Evolutionary conservation across 2,329 filamentous ascomycete genomes (phyloP).

Genomic region (Trichoderma sp.): DNA sequence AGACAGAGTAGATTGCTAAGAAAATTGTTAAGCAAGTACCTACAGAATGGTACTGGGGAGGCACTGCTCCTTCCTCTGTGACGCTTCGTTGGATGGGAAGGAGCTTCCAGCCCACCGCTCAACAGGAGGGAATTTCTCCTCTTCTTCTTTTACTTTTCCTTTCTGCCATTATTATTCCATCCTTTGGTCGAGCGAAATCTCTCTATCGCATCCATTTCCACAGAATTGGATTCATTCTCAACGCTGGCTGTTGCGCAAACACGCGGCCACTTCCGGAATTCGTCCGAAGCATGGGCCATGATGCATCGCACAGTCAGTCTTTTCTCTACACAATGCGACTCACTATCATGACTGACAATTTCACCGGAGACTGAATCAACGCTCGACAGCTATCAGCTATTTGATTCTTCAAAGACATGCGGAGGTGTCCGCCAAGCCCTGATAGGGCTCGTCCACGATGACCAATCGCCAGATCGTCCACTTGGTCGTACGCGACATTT

Average conservation of each 20-base stretch:
- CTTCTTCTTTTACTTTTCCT: not conserved
- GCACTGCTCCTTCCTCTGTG: not conserved
- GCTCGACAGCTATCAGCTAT: not conserved
- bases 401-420: not conserved
- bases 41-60: not conserved
- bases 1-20: not conserved
- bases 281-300: not conserved
- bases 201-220: not conserved
- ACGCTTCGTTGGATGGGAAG: not conserved
- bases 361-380: not conserved
- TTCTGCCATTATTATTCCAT: too few species aligned
- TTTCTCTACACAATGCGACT: not conserved
- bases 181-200: not conserved
- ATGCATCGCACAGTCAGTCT: not conserved
- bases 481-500: not conserved
- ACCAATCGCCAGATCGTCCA: not conserved
- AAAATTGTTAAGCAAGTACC: not conserved
- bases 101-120: not conserved
- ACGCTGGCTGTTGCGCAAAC: not conserved
- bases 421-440: not conserved
- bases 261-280: not conserved
- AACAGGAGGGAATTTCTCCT: not conserved
- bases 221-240: not conserved
- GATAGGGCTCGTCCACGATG: not conserved
- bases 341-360: not conserved